Percentiles rank a stretch among this genome's conserved stretches.
Conservation (phyloP, 768 basidiomycete genomes). For the Leucosporidium scottii region DNA sequence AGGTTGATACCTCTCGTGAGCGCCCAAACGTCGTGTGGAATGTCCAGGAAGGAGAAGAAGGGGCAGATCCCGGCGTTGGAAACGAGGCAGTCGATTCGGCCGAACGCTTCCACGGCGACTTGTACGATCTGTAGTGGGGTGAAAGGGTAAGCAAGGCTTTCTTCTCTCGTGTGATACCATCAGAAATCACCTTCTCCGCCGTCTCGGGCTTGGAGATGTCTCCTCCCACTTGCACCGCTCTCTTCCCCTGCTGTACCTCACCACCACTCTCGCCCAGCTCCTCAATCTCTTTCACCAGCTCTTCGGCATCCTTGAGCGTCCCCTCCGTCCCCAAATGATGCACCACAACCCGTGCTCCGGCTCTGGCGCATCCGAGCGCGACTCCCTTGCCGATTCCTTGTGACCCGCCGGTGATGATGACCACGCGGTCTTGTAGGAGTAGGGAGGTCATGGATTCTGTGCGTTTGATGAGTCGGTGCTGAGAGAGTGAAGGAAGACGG, state of each 20-base stretch:
- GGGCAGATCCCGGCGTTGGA: slow-evolving; percentile 66
- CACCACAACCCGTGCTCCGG: slow-evolving; percentile 61
- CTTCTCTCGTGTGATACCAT: not conserved
- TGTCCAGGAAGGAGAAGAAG: slow-evolving; percentile 65
- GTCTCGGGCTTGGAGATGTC: slow-evolving; percentile 48
- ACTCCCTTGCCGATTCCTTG: slow-evolving; percentile 63
- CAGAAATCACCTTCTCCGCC: not conserved
- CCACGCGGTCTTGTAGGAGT: slow-evolving; percentile 50
- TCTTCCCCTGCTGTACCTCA: slow-evolving; percentile 27
- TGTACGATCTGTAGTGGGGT: slow-evolving; percentile 52
- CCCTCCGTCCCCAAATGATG: slow-evolving; percentile 61
- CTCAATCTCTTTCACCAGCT: slow-evolving; percentile 50
- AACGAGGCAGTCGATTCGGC: slow-evolving; percentile 56
- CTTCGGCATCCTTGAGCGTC: slow-evolving; percentile 50
- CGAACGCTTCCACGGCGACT: slow-evolving; percentile 55
- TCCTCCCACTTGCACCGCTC: slow-evolving; percentile 53
- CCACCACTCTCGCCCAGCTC: slow-evolving; percentile 33
- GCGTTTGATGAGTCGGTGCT: not conserved
- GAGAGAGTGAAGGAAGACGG: too few species aligned
- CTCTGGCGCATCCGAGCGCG: slow-evolving; percentile 57
- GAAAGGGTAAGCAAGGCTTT: not conserved
- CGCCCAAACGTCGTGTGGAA: slow-evolving; percentile 60
- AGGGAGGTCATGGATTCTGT: not conserved
- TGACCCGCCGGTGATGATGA: slow-evolving; percentile 67
- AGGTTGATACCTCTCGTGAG: slow-evolving; percentile 64